Evolutionary conservation across 2,329 filamentous ascomycete genomes (phyloP), one percentile per base, ranked within the genome.

Genomic region (Laburnicola sp.): DNA sequence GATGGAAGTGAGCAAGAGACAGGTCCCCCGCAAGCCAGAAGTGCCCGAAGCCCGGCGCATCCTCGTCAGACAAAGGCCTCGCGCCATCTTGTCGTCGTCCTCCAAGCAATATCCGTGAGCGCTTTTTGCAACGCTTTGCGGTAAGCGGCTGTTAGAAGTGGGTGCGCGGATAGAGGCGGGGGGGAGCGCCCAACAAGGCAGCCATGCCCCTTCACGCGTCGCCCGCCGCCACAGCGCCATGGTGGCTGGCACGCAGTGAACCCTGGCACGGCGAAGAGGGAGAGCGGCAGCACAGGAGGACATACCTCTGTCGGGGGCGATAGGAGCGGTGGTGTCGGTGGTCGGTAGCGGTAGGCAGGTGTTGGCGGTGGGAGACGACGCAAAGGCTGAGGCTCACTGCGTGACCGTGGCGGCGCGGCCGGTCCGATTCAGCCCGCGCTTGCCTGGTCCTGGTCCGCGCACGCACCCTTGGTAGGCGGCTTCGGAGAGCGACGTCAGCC

Each of bases 221-320:
- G 22, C 30, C 38, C 22, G 8, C 34, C 32, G 28, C 48, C 38
- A 11, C 38, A 26, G 46, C 48, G 53, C 38, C 39, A 38, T 48
- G 28, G 31, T 39, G 30, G 31, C 28, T 35, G 48, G n/a, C 27
- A 27, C 35, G 43, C 47, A 34, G 41, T 50, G 45, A 57, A 47
- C 40, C 56, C 40, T 30, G 16, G 10, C 31, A 32, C 51, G 6
- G 31, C 26, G 26, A 37, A n/a, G 16, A 26, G 38, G 16, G 34
- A 35, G 31, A 27, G 21, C 6, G 23, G 22, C 43, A 37, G 35
- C 26, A n/a, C 21, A 21, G 43, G n/a, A 3, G 31, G 42, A 59
- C 57, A 38, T 53, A 59, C 57, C 54, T 54, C 22, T 26, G 23
- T 28, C 25, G 42, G 30, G 22, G 26, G 26, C n/a, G 23, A 37